phyloP scores from a whole-genome alignment of 1,139 yeast genomes.

The Wickerhamiella infanticola region DNA sequence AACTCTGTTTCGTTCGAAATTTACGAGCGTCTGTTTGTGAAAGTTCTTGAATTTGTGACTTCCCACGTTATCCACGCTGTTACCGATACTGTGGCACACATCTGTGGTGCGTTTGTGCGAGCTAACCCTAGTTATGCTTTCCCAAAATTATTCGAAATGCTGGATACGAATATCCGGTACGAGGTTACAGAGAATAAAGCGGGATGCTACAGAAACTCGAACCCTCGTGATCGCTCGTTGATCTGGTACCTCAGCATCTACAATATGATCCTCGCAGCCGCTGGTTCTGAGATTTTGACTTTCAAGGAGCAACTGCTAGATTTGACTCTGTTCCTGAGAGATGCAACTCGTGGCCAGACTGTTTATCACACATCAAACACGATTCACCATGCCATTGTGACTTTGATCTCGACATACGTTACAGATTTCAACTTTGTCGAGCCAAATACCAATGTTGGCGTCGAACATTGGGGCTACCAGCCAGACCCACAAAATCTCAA shows the following conservation, averaged over 20 bases:
- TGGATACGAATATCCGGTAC: conserved; percentile 40
- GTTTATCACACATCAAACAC: conserved; percentile 32
- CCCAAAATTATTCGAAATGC: conserved; percentile 30
- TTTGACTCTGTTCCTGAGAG: conserved; percentile 38
- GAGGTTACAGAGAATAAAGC: conserved; percentile 79
- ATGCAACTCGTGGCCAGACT: conserved; percentile 51
- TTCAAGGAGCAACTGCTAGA: conserved; percentile 34
- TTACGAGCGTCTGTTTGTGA: conserved; percentile 37
- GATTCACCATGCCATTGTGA: conserved; percentile 50
- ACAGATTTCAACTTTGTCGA: conserved; percentile 8
- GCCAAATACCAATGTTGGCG: conserved; percentile 4
- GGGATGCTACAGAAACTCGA: conserved; percentile 52
- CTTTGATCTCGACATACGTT: conserved; percentile 35
- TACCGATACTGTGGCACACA: conserved; percentile 52
- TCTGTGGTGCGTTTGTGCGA: conserved; percentile 53
- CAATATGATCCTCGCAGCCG: conserved; percentile 58
- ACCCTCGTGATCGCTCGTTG: conserved; percentile 64
- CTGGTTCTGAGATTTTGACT: conserved; percentile 36
- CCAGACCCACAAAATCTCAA: conserved; percentile 29
- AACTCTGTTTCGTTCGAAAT: conserved; percentile 58
- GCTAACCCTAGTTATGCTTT: conserved; percentile 41
- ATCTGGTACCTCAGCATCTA: conserved; percentile 59
- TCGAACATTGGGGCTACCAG: conserved; percentile 22
- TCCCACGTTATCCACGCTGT: conserved; percentile 49
- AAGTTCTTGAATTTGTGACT: conserved; percentile 40